Base-by-base conservation (phyloP, 441 rosid genomes). In the Erodium chrysanthum region DNA sequence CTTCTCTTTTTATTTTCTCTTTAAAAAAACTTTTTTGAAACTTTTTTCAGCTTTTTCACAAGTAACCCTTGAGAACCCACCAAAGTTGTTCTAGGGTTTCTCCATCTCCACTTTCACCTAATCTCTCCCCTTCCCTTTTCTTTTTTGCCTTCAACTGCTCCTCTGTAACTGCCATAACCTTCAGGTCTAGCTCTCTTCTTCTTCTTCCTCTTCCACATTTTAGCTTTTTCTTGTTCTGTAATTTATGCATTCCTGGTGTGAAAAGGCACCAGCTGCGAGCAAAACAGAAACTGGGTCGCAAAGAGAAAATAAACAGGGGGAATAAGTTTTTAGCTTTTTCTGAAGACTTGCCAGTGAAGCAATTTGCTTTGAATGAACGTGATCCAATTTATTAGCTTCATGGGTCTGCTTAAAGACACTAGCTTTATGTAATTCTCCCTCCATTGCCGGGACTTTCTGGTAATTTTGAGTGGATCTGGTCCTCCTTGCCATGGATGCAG, bases 331-430 rank as follows among this genome's bases (percentile, higher is more conserved):
- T 66, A 54, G 74, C 20, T 78, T 78, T 80, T 79, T 27, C 40
- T 27, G 76, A 74, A 83, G 75, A 76, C 90, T 77, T 84, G 76
- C 78, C 67, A 76, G 81, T 80, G 87, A 88, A 86, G 91, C 77
- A 79, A 83, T 76, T 81, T 71, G 83, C 79, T 79, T 79, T 82
- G 89, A 83, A 84, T 77, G 80, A 75, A 65, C 79, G 80, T 83
- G 88, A 83, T 74, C 74, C 74, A 69, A 72, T 81, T 82, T 70
- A 65, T 46, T 67, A 68, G 60, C 23, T 54, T 54, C 23, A 54
- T 54, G 25, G 60, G 60, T 54, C 60, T 54, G 60, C 23, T 54
- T 54, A 9, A 54, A 54, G 60, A 54, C 60, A 20, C 60, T 18
- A 54, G 20, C 60, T 54, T 54, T 54, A 5, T 54, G 60, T 21